Base-by-base conservation (phyloP, 2,329 filamentous ascomycete genomes). In the Grosmannia serpens region DNA sequence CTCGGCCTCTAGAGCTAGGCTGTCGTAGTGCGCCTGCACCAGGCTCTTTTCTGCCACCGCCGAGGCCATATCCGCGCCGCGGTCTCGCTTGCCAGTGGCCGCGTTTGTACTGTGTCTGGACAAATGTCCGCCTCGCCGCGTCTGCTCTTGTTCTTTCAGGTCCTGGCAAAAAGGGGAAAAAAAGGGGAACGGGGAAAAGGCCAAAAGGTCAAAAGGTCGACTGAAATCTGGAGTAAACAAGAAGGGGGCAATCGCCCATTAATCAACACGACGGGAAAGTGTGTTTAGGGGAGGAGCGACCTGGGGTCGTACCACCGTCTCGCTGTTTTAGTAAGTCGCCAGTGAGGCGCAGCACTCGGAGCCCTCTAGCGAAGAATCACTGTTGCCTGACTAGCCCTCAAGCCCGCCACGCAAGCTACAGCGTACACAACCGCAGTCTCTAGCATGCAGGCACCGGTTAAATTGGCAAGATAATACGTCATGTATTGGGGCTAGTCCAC, bases 21-120 rank as follows among this genome's bases (percentile, higher is more conserved):
- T 55, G 44, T 56, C 47, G 26, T 58, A 54, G 49, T 61, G 59
- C 29, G 54, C 55, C 29, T 59, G 54, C 17, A 62, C 33, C 44
- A 35, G 59, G 53, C 27, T 50, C 58, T 62, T 62, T 31, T 62
- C 61, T 41, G 53, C 26, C 24, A 38, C 33, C 7, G 54, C 38
- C 17, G 60, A 55, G 17, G n/a, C 49, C 56, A 53, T 57, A 2
- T 22, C 22, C 8, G 5, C 17, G 50, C 10, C 46, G 46, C 17
- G 35, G 4, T 17, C 15, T 15, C 17, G n/a, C n/a, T n/a, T n/a
- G n/a, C n/a, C n/a, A n/a, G n/a, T n/a, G 38, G 11, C 11, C 11
- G 11, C 38, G 38, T 41, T 20, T 3, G 10, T 49, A 9, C 11
- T 50, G 47, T 27, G 9, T 26, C 13, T 27, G 24, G 5, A 20